Conservation (phyloP, 179 eudicot genomes). For the Sideroxylon spinosum region DNA sequence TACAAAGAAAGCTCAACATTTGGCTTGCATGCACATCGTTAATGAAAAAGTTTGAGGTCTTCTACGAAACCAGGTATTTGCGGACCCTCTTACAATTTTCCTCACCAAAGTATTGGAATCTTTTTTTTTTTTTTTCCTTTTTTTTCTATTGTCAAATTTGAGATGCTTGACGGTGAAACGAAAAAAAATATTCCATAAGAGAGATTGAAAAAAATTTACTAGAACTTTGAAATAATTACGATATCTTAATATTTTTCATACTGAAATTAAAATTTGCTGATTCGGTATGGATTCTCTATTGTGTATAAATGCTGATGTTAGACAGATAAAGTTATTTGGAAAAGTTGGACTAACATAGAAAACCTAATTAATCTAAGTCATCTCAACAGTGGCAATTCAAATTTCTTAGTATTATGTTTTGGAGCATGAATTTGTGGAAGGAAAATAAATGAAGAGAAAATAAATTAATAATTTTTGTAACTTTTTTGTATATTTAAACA, state of each 20-base stretch:
- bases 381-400: background rate
- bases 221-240: constrained; percentile 1
- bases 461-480: no score
- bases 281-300: constrained; percentile 17
- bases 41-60: background rate
- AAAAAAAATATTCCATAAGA: background rate
- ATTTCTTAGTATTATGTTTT: no score
- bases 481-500: no score
- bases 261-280: constrained; percentile 16
- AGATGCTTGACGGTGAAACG: constrained; percentile 13
- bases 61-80: background rate
- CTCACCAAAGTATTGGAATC: background rate
- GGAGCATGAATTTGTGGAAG: no score
- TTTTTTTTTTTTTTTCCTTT: background rate
- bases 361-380: background rate
- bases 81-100: constrained; percentile 1
- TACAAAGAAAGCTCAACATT: background rate
- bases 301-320: constrained; percentile 23
- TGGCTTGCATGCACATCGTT: background rate
- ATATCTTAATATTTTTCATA: background rate
- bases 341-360: background rate
- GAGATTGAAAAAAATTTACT: constrained; percentile 13
- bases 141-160: background rate
- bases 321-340: background rate
- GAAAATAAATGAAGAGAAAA: no score